Evolutionary conservation across 768 basidiomycete genomes (phyloP).

Genomic region (Russula sp.): DNA sequence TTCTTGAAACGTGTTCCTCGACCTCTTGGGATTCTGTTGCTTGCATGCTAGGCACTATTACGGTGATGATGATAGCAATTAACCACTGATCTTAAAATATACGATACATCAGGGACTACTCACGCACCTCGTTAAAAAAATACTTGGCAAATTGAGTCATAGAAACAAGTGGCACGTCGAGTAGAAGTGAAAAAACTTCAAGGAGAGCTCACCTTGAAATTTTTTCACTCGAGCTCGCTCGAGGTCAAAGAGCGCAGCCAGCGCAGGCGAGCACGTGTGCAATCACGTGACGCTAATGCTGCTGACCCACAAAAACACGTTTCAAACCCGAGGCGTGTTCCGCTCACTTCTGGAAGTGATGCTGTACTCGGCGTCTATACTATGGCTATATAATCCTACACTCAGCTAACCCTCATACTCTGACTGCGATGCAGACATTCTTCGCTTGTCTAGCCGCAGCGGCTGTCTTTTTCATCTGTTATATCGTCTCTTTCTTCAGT

Average conservation of each 20-base stretch:
- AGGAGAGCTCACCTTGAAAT: too few species aligned
- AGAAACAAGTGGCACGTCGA: too few species aligned
- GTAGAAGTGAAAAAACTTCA: too few species aligned
- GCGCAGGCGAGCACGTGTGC: too few species aligned
- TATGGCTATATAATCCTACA: not conserved
- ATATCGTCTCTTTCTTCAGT: not conserved
- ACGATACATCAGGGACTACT: too few species aligned
- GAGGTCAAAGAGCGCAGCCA: too few species aligned
- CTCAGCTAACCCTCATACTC: not conserved
- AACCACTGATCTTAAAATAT: too few species aligned
- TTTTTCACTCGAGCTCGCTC: too few species aligned
- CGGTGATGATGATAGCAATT: not conserved
- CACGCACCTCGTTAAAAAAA: too few species aligned
- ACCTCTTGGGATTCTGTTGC: not conserved
- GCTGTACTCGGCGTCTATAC: not conserved
- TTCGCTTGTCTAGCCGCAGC: not conserved
- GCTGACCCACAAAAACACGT: too few species aligned
- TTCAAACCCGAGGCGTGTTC: not conserved
- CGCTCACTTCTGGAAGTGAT: not conserved
- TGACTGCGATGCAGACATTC: not conserved
- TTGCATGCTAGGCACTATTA: not conserved
- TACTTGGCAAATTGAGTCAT: too few species aligned
- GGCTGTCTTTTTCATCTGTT: not conserved
- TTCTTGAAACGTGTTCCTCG: not conserved
- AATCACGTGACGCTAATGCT: too few species aligned